Evolutionary conservation across 192 early-diverging fungal genomes (phyloP).

Genomic region (Martensiomyces pterosporus): DNA sequence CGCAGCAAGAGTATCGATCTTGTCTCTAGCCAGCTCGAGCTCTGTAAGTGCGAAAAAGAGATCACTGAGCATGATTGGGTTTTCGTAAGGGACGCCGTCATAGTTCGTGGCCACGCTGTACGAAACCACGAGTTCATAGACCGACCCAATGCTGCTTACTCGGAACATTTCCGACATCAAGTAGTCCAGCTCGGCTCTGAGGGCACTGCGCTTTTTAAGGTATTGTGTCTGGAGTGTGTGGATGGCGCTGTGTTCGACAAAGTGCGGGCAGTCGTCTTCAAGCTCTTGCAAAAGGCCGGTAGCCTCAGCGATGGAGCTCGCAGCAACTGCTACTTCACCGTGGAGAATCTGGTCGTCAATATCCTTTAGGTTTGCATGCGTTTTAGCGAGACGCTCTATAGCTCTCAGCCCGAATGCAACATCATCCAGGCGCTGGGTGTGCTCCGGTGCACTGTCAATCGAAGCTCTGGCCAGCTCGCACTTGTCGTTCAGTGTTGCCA

Average conservation of each 20-base stretch:
- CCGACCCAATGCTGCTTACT: slow-evolving; percentile 9
- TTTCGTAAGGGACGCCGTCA: slow-evolving; percentile 43
- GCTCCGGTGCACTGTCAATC: not conserved
- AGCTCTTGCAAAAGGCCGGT: slow-evolving; percentile 23
- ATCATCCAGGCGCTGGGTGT: slow-evolving; percentile 14
- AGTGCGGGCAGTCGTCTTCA: slow-evolving; percentile 4
- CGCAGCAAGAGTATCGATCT: slow-evolving; percentile 17
- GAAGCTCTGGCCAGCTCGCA: slow-evolving; percentile 22
- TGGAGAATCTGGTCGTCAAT: slow-evolving; percentile 37
- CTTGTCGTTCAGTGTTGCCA: slow-evolving; percentile 43
- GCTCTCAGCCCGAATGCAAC: slow-evolving; percentile 19
- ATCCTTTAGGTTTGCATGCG: slow-evolving; percentile 42
- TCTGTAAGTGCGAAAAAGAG: slow-evolving; percentile 41
- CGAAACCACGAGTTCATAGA: slow-evolving; percentile 22
- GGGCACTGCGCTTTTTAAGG: slow-evolving; percentile 24
- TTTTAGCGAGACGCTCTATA: slow-evolving; percentile 29
- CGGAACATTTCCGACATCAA: slow-evolving; percentile 21
- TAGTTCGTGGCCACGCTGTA: slow-evolving; percentile 22
- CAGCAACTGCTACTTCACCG: slow-evolving; percentile 38
- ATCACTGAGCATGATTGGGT: slow-evolving; percentile 31
- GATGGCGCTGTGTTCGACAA: slow-evolving; percentile 7
- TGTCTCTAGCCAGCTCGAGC: slow-evolving; percentile 26
- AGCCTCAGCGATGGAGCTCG: slow-evolving; percentile 40
- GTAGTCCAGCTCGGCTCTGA: slow-evolving; percentile 38
- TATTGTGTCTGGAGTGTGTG: slow-evolving; percentile 17